phyloP scores from a whole-genome alignment of 768 basidiomycete species.

The Russula ochroleuca region DNA sequence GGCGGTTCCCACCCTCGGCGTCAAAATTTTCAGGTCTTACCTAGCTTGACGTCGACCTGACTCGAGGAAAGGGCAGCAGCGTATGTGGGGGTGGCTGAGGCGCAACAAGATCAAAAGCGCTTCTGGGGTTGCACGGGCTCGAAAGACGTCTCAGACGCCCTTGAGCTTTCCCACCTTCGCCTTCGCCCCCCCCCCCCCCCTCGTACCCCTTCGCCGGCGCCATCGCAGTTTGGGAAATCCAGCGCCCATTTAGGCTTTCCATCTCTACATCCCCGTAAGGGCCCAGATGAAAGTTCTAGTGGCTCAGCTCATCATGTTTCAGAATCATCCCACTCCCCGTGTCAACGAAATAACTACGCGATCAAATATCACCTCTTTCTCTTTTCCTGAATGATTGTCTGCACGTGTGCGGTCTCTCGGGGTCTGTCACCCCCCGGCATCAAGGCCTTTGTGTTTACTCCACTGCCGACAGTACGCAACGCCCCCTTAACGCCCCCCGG shows the following conservation, averaged over 20 bases:
- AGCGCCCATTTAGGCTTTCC: slow-evolving; percentile 28
- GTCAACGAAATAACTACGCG: slow-evolving; percentile 17
- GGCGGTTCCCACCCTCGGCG: slow-evolving; percentile 8
- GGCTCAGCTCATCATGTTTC: slow-evolving; percentile 27
- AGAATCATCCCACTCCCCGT: slow-evolving; percentile 22
- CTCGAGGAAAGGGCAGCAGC: no score
- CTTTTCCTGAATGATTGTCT: not conserved
- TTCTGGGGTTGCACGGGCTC: slow-evolving; percentile 7
- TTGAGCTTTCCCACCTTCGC: slow-evolving; percentile 11
- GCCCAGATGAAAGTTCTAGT: slow-evolving; percentile 26
- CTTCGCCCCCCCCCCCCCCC: no score
- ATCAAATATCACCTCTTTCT: slow-evolving; percentile 17
- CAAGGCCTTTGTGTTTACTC: not conserved
- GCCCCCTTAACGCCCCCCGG: slow-evolving; percentile 20
- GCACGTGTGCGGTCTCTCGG: slow-evolving; percentile 22
- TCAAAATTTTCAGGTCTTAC: not conserved
- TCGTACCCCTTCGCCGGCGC: slow-evolving; percentile 6
- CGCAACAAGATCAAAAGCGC: slow-evolving; percentile 1
- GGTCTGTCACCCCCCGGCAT: slow-evolving; percentile 14
- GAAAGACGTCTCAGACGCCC: slow-evolving; percentile 19
- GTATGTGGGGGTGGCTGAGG: no score
- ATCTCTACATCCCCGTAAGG: slow-evolving; percentile 22
- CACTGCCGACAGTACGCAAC: slow-evolving; percentile 15
- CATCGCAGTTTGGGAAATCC: slow-evolving; percentile 21
- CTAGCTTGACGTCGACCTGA: not conserved